A percentile compares a stretch with the other conserved stretches of the same genome.
Evolutionary conservation across 2,329 filamentous ascomycete genomes (phyloP).

Genomic region (Diaporthe sp.): DNA sequence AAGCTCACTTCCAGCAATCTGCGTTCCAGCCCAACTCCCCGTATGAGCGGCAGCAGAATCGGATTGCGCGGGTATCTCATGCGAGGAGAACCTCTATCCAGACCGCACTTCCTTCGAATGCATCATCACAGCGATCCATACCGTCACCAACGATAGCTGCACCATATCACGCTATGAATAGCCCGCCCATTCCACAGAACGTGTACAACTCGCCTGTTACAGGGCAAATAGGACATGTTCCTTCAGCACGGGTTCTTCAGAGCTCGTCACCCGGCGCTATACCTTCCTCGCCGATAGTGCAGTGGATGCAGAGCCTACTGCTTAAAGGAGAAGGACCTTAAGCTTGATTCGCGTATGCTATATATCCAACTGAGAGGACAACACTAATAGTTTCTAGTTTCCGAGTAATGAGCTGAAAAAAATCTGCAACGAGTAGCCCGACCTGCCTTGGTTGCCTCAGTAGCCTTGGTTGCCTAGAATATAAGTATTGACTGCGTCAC

Average conservation of each 20-base stretch:
- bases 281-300: background rate
- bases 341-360: too few relatives aligned
- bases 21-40: background rate
- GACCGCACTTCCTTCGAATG: background rate
- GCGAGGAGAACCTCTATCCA: slow-evolving; percentile 5
- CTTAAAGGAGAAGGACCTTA: too few relatives aligned
- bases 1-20: background rate
- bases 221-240: background rate
- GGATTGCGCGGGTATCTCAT: background rate
- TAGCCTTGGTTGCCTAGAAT: too few relatives aligned
- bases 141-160: background rate
- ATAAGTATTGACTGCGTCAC: too few relatives aligned
- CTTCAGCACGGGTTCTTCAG: background rate
- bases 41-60: slow-evolving; percentile 27
- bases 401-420: too few relatives aligned
- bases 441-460: too few relatives aligned
- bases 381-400: too few relatives aligned
- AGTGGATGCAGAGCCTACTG: slow-evolving; percentile 12
- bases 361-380: too few relatives aligned
- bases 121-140: slow-evolving; percentile 5
- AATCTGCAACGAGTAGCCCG: too few relatives aligned
- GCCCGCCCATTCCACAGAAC: background rate
- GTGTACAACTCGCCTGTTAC: background rate
- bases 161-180: background rate
- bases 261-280: background rate